Evolutionary conservation across 495 filamentous ascomycete genomes (phyloP), one percentile per base, ranked within the genome.

Genomic region (Oleoguttula mirabilis): DNA sequence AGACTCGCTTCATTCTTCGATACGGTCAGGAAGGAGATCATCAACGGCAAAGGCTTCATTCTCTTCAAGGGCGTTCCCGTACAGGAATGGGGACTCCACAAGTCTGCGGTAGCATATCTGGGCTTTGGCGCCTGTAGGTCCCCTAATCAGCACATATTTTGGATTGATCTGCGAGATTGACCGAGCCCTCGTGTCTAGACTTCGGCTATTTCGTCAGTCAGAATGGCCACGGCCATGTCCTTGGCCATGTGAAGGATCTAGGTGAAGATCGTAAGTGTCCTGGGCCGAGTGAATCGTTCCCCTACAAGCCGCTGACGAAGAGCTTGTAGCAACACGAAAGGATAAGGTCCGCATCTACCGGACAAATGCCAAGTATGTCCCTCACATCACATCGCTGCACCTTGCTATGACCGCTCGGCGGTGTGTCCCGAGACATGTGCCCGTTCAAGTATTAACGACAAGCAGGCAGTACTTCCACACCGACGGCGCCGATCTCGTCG

Each of bases 161-260:
- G n/a, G n/a, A n/a, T n/a, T n/a, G n/a, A n/a, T n/a, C n/a, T n/a
- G n/a, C n/a, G n/a, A n/a, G n/a, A n/a, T n/a, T n/a, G n/a, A n/a
- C n/a, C n/a, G n/a, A n/a, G n/a, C n/a, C n/a, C n/a, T n/a, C n/a
- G n/a, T n/a, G 85, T n/a, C 79, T 80, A 2, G 75, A 88, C 54
- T 68, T 94, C 3, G 86, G 86, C 25, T 86, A 92, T 62, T 84
- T 87, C 43, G 71, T 87, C 27, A 81, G 75, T 28, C 86, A 94
- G 55, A 94, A 94, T 63, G 74, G 76, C 6, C 73, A 73, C 32
- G 86, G 86, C n/a, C 86, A 93, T 59, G 81, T 93, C 11, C 68
- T 94, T 8, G 86, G 86, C 2, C 86, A 94, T 59, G 86, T 93
- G 56, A 86, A 93, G 62, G 83, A 92, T 61, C 69, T 93, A 3